These are phyloP conservation scores for Martensiomyces pterosporus DNA, from an alignment of 192 early-diverging fungal species.

Conservation along the genomic window DNA sequence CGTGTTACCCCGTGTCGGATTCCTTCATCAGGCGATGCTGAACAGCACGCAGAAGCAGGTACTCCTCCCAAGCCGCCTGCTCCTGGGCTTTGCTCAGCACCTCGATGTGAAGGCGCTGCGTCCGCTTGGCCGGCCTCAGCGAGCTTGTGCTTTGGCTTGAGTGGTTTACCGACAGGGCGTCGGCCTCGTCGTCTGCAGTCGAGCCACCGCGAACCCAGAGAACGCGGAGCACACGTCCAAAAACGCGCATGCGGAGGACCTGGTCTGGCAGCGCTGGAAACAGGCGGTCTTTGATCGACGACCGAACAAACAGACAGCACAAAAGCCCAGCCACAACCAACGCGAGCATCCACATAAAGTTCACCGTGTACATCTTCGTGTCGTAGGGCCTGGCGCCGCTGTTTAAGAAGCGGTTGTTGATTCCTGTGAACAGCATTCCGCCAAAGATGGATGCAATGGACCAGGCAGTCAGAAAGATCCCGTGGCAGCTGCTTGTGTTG, in stretches of 20 bases:
- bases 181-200: background rate
- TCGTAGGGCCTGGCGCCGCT: constrained; percentile 48
- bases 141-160: constrained; percentile 3
- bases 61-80: constrained; percentile 47
- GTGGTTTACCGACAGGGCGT: background rate
- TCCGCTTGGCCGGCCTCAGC: constrained; percentile 1
- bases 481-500: constrained; percentile 74
- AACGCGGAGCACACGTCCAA: constrained; percentile 58
- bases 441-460: constrained; percentile 63
- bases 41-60: constrained; percentile 34
- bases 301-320: constrained; percentile 56
- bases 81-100: constrained; percentile 36
- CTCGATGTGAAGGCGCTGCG: constrained; percentile 22
- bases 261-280: constrained; percentile 60
- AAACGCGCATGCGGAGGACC: constrained; percentile 56
- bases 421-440: constrained; percentile 62
- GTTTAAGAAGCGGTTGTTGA: constrained; percentile 52
- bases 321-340: constrained; percentile 54
- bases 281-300: constrained; percentile 64
- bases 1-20: too few relatives aligned
- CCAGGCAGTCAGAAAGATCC: constrained; percentile 74
- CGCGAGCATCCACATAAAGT: constrained; percentile 70
- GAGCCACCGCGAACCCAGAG: constrained; percentile 14
- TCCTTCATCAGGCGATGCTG: constrained; percentile 35
- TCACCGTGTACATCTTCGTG: constrained; percentile 50